phyloP scores from a whole-genome alignment of 352 stramenopile species.

The Phytophthora pini region DNA sequence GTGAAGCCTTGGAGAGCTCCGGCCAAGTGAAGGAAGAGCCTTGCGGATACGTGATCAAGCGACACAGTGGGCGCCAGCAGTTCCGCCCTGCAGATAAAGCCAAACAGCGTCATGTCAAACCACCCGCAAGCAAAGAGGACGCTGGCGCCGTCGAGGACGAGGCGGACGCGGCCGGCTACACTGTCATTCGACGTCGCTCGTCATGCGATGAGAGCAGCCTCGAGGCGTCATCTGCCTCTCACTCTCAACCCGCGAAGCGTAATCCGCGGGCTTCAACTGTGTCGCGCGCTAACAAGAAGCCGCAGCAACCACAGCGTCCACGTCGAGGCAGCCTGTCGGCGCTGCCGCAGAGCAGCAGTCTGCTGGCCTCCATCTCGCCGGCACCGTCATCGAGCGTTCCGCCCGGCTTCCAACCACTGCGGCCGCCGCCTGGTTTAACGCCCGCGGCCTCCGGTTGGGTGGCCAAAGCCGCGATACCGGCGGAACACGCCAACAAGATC shows the following conservation, averaged over 20 bases:
- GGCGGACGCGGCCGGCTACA: constrained; percentile 60
- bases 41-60: constrained; percentile 47
- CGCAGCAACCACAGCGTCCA: constrained; percentile 21
- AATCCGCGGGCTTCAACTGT: constrained; percentile 21
- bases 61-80: constrained; percentile 25
- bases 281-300: constrained; percentile 18
- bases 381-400: constrained; percentile 22
- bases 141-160: constrained; percentile 17
- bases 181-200: constrained; percentile 52
- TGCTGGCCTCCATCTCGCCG: constrained; percentile 21
- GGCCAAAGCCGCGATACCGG: constrained; percentile 29
- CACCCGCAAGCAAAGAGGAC: constrained; percentile 12
- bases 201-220: constrained; percentile 33
- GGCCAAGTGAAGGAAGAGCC: constrained; percentile 41
- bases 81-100: constrained; percentile 6
- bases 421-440: constrained; percentile 28
- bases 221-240: constrained; percentile 2
- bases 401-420: constrained; percentile 33
- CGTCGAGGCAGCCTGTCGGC: constrained; percentile 27
- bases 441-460: constrained; percentile 40
- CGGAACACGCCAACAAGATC: constrained; percentile 32
- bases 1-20: constrained; percentile 51
- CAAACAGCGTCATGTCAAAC: constrained; percentile 26
- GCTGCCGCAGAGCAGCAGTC: constrained; percentile 17
- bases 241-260: constrained; percentile 3